Base-by-base conservation (phyloP, 2,329 filamentous ascomycete species). In the Leptosphaerulina australis region DNA sequence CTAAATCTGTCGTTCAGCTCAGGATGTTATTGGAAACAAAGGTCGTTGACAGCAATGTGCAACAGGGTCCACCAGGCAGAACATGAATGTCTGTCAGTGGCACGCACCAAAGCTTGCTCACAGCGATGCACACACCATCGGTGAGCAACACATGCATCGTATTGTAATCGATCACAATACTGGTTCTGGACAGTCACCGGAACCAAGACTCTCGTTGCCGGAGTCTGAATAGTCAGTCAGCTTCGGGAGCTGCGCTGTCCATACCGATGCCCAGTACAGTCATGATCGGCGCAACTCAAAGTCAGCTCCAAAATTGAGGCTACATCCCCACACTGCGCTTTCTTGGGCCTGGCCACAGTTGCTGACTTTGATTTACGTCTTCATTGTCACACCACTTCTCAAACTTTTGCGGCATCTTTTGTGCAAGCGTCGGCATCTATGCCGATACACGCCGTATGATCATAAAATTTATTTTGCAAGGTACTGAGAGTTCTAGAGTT, bases 301-400 rank as follows among this genome's bases (percentile, higher is more conserved):
- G 30, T 37, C 41, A 41, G 26, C 26, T 39, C 36, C 36, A 30
- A 36, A 31, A 26, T 45, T 51, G 30, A 51, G 36, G 31, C 40
- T 45, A 51, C 38, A 29, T 43, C 37, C 48, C 48, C 48, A 46
- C 41, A 36, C n/a, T 11, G 26, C 41, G 41, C 48, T 51, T 41
- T 33, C 31, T 51, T 31, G 34, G 43, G 48, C 31, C 48, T 51
- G 36, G 48, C 41, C 41, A 10, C 31, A 9, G 26, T 36, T 51
- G 48, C 41, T 51, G 41, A 51, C 48, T 43, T 22, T 41, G 17
- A 33, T 37, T 41, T 24, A 36, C 30, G 36, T 43, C 20, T 37
- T 24, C 10, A 29, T 41, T 41, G 48, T 51, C 48, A 43, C 26
- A 46, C 48, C 48, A 46, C 48, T 51, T 30, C 11, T n/a, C 15